Evolutionary conservation across 306 rosid species (phyloP).

Genomic region (Delonix regia): DNA sequence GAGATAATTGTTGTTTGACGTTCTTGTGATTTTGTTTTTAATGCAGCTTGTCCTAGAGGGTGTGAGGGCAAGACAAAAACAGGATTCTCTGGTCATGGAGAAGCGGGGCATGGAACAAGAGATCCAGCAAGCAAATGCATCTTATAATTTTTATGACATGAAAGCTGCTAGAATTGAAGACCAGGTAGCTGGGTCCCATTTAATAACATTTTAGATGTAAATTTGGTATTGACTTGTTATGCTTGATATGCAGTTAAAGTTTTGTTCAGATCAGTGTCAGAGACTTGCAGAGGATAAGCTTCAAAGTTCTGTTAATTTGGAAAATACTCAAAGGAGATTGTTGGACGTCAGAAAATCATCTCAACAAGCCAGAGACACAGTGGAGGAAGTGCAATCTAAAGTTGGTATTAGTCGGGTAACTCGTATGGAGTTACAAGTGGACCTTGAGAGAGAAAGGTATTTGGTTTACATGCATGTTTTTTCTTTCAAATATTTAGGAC

Average conservation of each 20-base stretch:
- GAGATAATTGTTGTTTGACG: neutral
- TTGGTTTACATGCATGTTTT: neutral
- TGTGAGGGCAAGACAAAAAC: constrained; percentile 70
- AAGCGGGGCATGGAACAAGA: constrained; percentile 66
- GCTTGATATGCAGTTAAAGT: constrained; percentile 66
- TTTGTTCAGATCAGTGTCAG: constrained; percentile 70
- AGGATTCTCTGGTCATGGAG: constrained; percentile 62
- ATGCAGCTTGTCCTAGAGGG: constrained; percentile 95
- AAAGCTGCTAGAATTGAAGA: constrained; percentile 80
- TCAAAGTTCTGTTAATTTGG: constrained; percentile 58
- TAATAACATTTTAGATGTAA: constrained; percentile 12
- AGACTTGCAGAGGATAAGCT: constrained; percentile 61
- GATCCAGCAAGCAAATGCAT: constrained; percentile 67
- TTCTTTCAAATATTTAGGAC: constrained; percentile 14
- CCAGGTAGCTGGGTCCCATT: constrained; percentile 61
- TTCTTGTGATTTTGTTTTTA: neutral
- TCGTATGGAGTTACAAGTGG: constrained; percentile 66
- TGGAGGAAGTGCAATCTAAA: constrained; percentile 67
- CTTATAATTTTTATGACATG: constrained; percentile 66
- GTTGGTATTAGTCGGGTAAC: constrained; percentile 55
- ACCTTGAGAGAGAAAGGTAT: constrained; percentile 89
- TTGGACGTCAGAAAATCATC: constrained; percentile 65
- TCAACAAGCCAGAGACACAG: constrained; percentile 61
- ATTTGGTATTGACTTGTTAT: constrained; percentile 30
- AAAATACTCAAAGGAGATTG: constrained; percentile 65